Evolutionary conservation across 345 rosid species (phyloP), one percentile per base, ranked within the genome.

Genomic region (Streptanthus diversifolius): DNA sequence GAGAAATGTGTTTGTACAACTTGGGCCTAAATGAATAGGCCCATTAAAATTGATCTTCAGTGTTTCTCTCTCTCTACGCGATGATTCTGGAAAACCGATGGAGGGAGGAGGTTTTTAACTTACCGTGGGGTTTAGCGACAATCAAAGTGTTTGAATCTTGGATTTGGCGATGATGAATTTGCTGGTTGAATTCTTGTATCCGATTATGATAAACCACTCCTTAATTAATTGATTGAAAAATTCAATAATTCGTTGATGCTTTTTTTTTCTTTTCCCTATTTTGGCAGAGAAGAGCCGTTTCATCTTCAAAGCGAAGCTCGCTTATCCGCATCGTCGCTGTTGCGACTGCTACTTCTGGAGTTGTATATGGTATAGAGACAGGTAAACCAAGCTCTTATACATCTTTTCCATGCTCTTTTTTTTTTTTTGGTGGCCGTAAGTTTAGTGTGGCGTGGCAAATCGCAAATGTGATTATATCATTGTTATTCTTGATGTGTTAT

Each of bases 311-410:
- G 33, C 60, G 75, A 63, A 73, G 36, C 48, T 67, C 80, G 44
- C 65, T 86, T 54, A 1, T 80, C 27, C 89, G 85, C 29, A 60
- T 77, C 30, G 48, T 72, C 0, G 79, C 92, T 27, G 45, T 71
- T 32, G 86, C 86, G 12, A 74, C 85, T 1, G 80, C 79, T 0
- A 83, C 88, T 22, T 80, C 90, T 0, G 86, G 83, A 29, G 33
- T 90, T 25, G 44, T 79, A 0, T 85, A 74, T 43, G 64, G 76
- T 6, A 73, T 72, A 17, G 81, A 84, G 59, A n/a, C 64, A 61
- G 58, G 96, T 92, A 39, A 77, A 76, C 21, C 84, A 39, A 72
- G 82, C 49, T 72, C 58, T 63, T 7, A 19, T 22, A 22, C 29
- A n/a, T 5, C 45, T 39, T 4, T 13, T 70, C 8, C 17, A 11